Conservation (phyloP, 2,329 filamentous ascomycete genomes). For the Aureobasidium uvarum region DNA sequence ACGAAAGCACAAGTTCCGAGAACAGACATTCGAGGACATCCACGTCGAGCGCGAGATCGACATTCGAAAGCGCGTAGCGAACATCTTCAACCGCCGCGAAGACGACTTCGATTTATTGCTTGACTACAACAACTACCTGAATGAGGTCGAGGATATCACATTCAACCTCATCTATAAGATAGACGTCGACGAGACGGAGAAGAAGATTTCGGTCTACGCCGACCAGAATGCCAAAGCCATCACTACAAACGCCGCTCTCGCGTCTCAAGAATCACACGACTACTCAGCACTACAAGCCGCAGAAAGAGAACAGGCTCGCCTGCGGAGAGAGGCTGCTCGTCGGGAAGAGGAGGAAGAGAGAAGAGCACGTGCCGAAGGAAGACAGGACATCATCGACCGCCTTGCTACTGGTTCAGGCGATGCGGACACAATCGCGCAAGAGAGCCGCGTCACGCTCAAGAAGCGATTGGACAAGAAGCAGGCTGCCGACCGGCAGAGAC, state of each 20-base stretch:
- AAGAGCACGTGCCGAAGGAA: constrained; percentile 60
- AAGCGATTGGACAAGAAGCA: constrained; percentile 65
- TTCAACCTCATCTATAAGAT: constrained; percentile 78
- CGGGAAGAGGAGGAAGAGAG: constrained; percentile 71
- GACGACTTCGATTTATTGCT: constrained; percentile 85
- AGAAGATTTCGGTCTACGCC: constrained; percentile 66
- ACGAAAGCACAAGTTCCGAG: constrained; percentile 77
- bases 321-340: constrained; percentile 61
- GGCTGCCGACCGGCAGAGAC: constrained; percentile 43
- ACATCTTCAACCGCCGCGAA: constrained; percentile 81
- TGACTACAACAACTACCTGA: constrained; percentile 91
- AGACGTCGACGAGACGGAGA: constrained; percentile 63
- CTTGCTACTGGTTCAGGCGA: constrained; percentile 64
- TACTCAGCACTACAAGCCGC: constrained; percentile 51
- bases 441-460: constrained; percentile 65
- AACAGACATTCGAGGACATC: constrained; percentile 85
- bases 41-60: constrained; percentile 87
- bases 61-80: constrained; percentile 70
- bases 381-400: constrained; percentile 67
- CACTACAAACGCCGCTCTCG: constrained; percentile 50
- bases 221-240: constrained; percentile 65
- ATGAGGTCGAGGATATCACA: constrained; percentile 85
- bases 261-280: constrained; percentile 48
- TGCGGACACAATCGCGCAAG: constrained; percentile 55
- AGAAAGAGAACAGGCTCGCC: constrained; percentile 65